These are phyloP conservation scores for Fagus crenata DNA, from an alignment of 306 rosid species.

Conservation along the genomic window DNA sequence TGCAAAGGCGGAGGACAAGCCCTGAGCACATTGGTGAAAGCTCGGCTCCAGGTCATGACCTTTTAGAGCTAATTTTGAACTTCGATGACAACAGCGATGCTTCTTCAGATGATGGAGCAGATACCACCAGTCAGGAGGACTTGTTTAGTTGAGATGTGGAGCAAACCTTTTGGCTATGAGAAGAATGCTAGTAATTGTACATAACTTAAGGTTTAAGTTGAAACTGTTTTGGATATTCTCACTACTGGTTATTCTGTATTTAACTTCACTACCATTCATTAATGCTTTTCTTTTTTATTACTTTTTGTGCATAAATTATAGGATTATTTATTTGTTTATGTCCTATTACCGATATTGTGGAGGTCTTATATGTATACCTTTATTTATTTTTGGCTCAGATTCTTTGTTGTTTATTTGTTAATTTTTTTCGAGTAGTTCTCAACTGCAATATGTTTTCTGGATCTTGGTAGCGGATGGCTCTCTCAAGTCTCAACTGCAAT, in stretches of 20 bases:
- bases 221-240: not conserved
- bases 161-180: not conserved
- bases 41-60: conserved; percentile 42
- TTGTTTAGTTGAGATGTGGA: conserved; percentile 45
- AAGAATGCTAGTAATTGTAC: conserved; percentile 46
- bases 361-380: not conserved
- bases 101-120: conserved; percentile 53
- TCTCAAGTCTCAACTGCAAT: no score
- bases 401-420: not conserved
- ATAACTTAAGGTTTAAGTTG: conserved; percentile 21
- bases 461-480: no score
- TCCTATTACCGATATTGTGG: no score
- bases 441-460: no score
- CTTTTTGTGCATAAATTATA: not conserved
- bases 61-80: conserved; percentile 56
- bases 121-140: conserved; percentile 51
- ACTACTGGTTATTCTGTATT: not conserved
- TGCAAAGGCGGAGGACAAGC: conserved; percentile 53
- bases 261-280: not conserved
- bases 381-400: not conserved
- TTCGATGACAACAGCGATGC: conserved; percentile 50
- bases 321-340: not conserved
- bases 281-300: not conserved
- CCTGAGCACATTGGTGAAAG: conserved; percentile 41
- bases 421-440: not conserved